A percentile compares a stretch with the other conserved stretches of the same genome.
Conservation (phyloP, 805 yeast genomes). For the Saccharomycodes ludwigii region DNA sequence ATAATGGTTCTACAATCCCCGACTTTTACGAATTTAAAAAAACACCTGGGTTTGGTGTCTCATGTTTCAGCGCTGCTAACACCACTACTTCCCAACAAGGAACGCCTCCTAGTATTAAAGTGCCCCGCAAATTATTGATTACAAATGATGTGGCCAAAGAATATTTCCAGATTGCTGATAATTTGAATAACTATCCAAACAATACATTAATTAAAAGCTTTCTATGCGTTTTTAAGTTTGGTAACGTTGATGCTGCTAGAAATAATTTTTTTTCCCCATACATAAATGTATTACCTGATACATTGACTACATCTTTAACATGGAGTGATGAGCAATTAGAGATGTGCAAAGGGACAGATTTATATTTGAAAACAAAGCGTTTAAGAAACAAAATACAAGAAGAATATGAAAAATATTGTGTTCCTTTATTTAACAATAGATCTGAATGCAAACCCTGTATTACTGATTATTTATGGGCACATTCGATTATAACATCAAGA, state of each 20-base stretch:
- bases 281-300: slow-evolving; percentile 35
- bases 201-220: slow-evolving; percentile 27
- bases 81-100: slow-evolving; percentile 5
- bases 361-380: slow-evolving; percentile 41
- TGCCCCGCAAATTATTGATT: slow-evolving; percentile 28
- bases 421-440: slow-evolving; percentile 9
- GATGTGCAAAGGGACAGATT: slow-evolving; percentile 55
- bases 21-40: slow-evolving; percentile 22
- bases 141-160: slow-evolving; percentile 25
- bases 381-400: slow-evolving; percentile 39
- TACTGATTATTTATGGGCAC: slow-evolving; percentile 65
- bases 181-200: slow-evolving; percentile 10
- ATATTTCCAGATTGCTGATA: slow-evolving; percentile 13
- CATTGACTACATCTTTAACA: slow-evolving; percentile 49
- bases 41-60: slow-evolving; percentile 23
- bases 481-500: slow-evolving; percentile 56
- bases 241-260: slow-evolving; percentile 11
- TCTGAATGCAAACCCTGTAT: slow-evolving; percentile 30
- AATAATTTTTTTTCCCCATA: slow-evolving; percentile 29
- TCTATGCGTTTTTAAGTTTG: slow-evolving; percentile 32
- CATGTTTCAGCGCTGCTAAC: slow-evolving; percentile 15
- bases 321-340: slow-evolving; percentile 46
- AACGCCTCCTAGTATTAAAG: slow-evolving; percentile 20
- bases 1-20: slow-evolving; percentile 28
- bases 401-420: slow-evolving; percentile 31